phyloP scores from a whole-genome alignment of 2,329 filamentous ascomycete genomes.

The Pyrenophora graminea region DNA sequence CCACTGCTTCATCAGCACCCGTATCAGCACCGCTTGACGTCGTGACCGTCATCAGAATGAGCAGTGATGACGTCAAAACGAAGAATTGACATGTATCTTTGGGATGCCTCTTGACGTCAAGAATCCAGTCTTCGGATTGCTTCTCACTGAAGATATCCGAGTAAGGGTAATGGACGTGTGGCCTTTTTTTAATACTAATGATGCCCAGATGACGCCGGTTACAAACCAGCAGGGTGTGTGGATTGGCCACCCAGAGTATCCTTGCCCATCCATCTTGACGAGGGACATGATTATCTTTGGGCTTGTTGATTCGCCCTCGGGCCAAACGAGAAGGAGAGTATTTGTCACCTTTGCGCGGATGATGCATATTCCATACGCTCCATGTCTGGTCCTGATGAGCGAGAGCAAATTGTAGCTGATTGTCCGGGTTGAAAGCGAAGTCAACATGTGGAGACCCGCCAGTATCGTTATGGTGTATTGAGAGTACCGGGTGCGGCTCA shows the following conservation, averaged over 20 bases:
- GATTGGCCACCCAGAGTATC: constrained; percentile 54
- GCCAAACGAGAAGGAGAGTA: constrained; percentile 41
- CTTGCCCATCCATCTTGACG: constrained; percentile 56
- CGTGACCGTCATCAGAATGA: constrained; percentile 57
- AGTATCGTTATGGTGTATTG: constrained; percentile 57
- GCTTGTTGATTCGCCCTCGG: constrained; percentile 21
- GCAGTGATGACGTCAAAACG: constrained; percentile 60
- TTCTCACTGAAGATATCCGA: constrained; percentile 29
- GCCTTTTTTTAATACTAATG: constrained; percentile 38
- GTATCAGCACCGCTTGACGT: constrained; percentile 31
- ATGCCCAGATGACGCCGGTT: constrained; percentile 50
- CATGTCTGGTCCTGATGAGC: constrained; percentile 69
- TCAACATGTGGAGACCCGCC: constrained; percentile 64
- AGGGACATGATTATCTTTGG: not conserved
- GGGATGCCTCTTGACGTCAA: constrained; percentile 60
- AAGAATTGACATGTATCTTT: constrained; percentile 57
- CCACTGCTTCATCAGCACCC: constrained; percentile 28
- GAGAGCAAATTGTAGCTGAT: constrained; percentile 64
- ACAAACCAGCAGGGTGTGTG: constrained; percentile 58
- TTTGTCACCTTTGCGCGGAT: constrained; percentile 32
- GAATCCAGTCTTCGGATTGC: constrained; percentile 53
- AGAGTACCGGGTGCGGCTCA: constrained; percentile 59
- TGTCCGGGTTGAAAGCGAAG: constrained; percentile 67
- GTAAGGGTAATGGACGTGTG: constrained; percentile 25
- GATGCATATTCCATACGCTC: constrained; percentile 67